These are phyloP conservation scores for Houttuynia cordata DNA, from an alignment of 164 flowering plant species.

Conservation along the genomic window DNA sequence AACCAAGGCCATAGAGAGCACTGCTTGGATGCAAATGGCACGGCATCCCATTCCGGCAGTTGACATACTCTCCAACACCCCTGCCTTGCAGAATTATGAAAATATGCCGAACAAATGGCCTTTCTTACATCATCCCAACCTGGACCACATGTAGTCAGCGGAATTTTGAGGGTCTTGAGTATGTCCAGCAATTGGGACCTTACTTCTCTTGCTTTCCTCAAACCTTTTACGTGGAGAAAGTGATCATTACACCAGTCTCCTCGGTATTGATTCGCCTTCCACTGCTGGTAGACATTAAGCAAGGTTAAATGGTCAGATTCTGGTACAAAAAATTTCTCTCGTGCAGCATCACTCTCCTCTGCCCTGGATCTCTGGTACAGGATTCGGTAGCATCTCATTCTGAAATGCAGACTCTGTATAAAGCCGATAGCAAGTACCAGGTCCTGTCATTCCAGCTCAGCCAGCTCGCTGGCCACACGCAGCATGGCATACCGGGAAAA, in stretches of 20 bases:
- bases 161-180: conserved; percentile 58
- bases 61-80: conserved; percentile 82
- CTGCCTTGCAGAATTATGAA: conserved; percentile 75
- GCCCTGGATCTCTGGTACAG: conserved; percentile 94
- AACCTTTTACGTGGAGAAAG: conserved; percentile 72
- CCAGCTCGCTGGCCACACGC: conserved; percentile 95
- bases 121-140: conserved; percentile 74
- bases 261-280: conserved; percentile 65
- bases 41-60: conserved; percentile 76
- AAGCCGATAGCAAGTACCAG: conserved; percentile 80
- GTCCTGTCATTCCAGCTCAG: conserved; percentile 94
- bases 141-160: conserved; percentile 50
- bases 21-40: conserved; percentile 87
- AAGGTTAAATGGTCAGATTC: conserved; percentile 90
- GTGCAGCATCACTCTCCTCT: conserved; percentile 87
- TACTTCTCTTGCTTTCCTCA: conserved; percentile 84
- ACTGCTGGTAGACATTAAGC: conserved; percentile 75
- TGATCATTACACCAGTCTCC: conserved; percentile 96
- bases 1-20: conserved; percentile 68
- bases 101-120: conserved; percentile 88
- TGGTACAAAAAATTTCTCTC: conserved; percentile 82
- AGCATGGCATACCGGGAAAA: conserved; percentile 81
- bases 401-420: conserved; percentile 74
- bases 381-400: conserved; percentile 76
- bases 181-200: conserved; percentile 80